Evolutionary conservation across 2,329 filamentous ascomycete genomes (phyloP), one percentile per base, ranked within the genome.

Genomic region (Ilyonectria robusta): DNA sequence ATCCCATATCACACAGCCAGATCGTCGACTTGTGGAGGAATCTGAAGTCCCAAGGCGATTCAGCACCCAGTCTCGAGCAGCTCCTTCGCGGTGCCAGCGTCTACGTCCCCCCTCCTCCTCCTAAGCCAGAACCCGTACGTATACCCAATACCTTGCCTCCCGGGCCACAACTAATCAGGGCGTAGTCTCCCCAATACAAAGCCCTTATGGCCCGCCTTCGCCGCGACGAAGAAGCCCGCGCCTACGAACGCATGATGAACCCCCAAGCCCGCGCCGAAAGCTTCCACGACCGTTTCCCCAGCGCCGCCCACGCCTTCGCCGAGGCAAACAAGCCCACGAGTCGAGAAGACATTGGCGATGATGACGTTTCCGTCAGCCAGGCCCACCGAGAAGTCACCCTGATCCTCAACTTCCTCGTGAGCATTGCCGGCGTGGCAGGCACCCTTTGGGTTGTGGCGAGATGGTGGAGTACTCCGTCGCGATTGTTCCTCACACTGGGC

Each of bases 331-430:
- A 81, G 9, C 85, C 85, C 0, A 81, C 78, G 26, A 84, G 78
- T 46, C 77, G 81, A 19, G 80, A 81, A 29, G 87, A 87, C 65
- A 75, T 84, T 6, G 85, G 86, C 64, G 83, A 89, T 70, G 92
- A 94, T 68, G 90, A 92, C 2, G 82, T 92, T 2, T 91, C 90
- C 2, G 91, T 91, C 70, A 87, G 88, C 40, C 93, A 96, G 67
- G 85, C 96, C 1, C 92, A 95, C 78, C 87, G 93, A n/a, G 94
- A 96, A 76, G 83, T 96, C 63, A 91, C 93, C 47, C 85, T 98
- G 8, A 94, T 98, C 58, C 86, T 97, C 75, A 99, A 98, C 79
- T 94, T 98, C 57, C 83, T 98, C 44, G 86, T 97, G 59, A 97
- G 94, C 58, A 93, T 98, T 59, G 83, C 95, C 3, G 93, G 95